Evolutionary conservation across 306 rosid species (phyloP), one percentile per base, ranked within the genome.

Genomic region (Vigna radiata): DNA sequence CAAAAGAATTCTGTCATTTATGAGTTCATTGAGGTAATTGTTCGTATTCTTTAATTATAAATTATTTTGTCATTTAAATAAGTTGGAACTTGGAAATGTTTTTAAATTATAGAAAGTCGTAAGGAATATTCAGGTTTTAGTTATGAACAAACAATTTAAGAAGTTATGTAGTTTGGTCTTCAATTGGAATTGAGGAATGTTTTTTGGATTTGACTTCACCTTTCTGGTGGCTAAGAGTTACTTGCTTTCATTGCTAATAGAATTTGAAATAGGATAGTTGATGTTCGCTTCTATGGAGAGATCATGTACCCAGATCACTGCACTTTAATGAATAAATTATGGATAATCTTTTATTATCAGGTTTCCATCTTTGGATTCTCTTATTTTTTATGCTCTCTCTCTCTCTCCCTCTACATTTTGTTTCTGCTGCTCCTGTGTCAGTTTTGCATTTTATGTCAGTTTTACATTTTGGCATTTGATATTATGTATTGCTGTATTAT

Each of bases 401-500:
- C 21, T 18, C 68, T 44, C 39, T 55, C 68, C 31, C 39, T 55
- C 10, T n/a, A 33, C 37, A 33, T 11, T 37, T 64, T 31, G 21
- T 33, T 31, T 62, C 53, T 75, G 54, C 69, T 71, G 47, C 76
- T 52, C 18, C 8, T 46, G 6, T 58, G 58, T 58, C 74, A 64
- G 53, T 54, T 75, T 83, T 78, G 36, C 70, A 61, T 60, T 66
- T 33, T 33, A 5, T 66, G 58, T 58, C 74, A 64, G 54, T 55
- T 75, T 83, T 79, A 23, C 70, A 61, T 60, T 66, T 68, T 75
- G 66, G 13, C 75, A 55, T 67, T 52, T 66, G 7, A 8, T 72
- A 67, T 63, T 75, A 73, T 63, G 21, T 27, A 41, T 70, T 19
- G 17, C 21, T 70, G 19, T 58, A 23, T 59, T 60, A 27, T 76